Conservation (phyloP, 2,329 filamentous ascomycete genomes). For the Biscogniauxia marginata region DNA sequence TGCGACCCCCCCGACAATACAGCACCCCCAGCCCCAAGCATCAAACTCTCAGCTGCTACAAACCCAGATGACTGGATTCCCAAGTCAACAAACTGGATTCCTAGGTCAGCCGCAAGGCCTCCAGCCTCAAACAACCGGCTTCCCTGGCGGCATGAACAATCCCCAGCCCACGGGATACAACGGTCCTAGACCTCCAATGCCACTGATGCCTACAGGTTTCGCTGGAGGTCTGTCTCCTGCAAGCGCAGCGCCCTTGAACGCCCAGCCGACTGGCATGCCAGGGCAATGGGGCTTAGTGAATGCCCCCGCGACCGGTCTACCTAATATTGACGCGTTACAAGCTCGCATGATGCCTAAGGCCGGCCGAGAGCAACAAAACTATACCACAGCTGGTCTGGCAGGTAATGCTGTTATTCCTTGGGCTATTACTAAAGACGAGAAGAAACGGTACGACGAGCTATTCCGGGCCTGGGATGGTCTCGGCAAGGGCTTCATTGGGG, state of each 20-base stretch:
- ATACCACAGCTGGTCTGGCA: constrained; percentile 81
- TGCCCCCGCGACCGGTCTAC: constrained; percentile 81
- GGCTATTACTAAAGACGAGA: constrained; percentile 98
- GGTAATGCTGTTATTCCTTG: constrained; percentile 96
- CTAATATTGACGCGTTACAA: constrained; percentile 90
- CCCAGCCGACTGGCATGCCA: constrained; percentile 90
- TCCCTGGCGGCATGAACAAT: constrained; percentile 60
- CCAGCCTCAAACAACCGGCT: constrained; percentile 69
- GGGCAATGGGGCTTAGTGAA: constrained; percentile 99
- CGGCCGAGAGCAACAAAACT: constrained; percentile 79
- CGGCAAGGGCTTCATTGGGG: constrained; percentile 86
- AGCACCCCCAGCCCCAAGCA: constrained; percentile 71
- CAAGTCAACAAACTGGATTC: constrained; percentile 53
- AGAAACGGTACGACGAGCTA: constrained; percentile 91
- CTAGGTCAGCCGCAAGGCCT: constrained; percentile 57
- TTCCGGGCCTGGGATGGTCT: constrained; percentile 98
- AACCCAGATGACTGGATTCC: constrained; percentile 68
- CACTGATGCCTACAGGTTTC: constrained; percentile 67
- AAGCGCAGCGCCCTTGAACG: constrained; percentile 64
- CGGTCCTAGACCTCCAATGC: constrained; percentile 81
- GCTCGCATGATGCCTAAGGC: constrained; percentile 97
- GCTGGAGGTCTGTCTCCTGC: constrained; percentile 63
- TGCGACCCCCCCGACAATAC: constrained; percentile 52
- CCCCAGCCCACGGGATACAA: constrained; percentile 76
- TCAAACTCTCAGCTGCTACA: constrained; percentile 68